These are phyloP conservation scores for Ricinus communis DNA, from an alignment of 345 rosid species.

Conservation along the genomic window DNA sequence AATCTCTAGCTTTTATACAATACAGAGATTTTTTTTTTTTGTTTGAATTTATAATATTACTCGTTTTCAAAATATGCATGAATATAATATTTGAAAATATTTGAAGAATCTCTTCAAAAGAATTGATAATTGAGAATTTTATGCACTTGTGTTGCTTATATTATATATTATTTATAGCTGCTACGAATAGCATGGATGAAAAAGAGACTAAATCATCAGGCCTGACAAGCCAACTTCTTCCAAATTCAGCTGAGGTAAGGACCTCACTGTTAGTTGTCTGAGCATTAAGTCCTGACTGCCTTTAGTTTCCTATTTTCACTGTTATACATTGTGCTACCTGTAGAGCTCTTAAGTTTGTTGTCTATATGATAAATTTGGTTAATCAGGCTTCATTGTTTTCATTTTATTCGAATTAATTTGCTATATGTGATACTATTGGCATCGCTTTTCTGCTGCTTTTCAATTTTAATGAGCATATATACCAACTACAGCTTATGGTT, in stretches of 20 bases:
- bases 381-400: not conserved
- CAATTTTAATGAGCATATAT: not conserved
- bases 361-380: not conserved
- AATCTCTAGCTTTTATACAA: not conserved
- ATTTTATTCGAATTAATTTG: not conserved
- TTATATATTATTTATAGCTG: slow-evolving; percentile 23
- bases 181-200: slow-evolving; percentile 22
- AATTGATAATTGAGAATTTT: not conserved
- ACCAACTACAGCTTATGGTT: not conserved
- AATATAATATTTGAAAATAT: not conserved
- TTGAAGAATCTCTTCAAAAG: not conserved
- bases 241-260: slow-evolving; percentile 58
- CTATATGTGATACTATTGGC: not conserved
- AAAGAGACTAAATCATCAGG: slow-evolving; percentile 40
- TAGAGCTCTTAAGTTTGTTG: not conserved
- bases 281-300: slow-evolving; percentile 1
- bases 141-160: slow-evolving; percentile 2
- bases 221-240: slow-evolving; percentile 49
- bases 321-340: not conserved
- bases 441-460: not conserved
- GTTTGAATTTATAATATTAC: not conserved
- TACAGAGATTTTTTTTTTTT: not conserved
- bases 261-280: not conserved
- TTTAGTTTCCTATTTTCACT: not conserved
- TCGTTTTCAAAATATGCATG: not conserved